Evolutionary conservation across 1,284 basidiomycete species (phyloP), one percentile per base, ranked within the genome.

Genomic region (Ustilago cynodontis): DNA sequence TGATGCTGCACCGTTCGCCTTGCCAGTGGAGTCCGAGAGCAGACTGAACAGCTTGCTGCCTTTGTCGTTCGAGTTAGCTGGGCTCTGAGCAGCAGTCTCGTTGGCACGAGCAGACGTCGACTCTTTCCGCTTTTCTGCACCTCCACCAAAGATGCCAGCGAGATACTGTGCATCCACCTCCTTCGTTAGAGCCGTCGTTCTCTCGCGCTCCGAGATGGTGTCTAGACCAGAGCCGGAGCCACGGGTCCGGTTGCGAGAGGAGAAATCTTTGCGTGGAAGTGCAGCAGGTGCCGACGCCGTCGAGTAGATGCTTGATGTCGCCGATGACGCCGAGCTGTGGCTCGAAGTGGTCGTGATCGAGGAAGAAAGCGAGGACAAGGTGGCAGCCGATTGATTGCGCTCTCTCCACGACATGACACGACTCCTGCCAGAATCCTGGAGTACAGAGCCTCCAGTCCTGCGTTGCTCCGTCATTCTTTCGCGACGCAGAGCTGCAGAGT

Each of bases 231-330:
- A 75, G 8, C 72, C 72, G 24, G 65, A 63, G 8, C 62, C 58
- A 7, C 66, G 59, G 9, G 66, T 71, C 11, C 68, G 54, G 26
- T 58, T 75, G 41, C 64, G 71, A 0, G 52, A 18, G 22, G 64
- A 69, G 33, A 70, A 60, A 56, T 78, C 76, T 28, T 74, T 74
- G 54, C 69, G 65, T 20, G 62, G 35, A 24, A 81, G 53, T 26
- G 75, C 78, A 31, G 79, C 78, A 11, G 79, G 79, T 18, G 79
- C 79, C 10, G 79, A 81, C 1, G 78, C 68, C 4, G 79, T 81
- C 49, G 77, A 79, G 47, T 77, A 79, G 65, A 79, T 71, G 63
- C 78, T 79, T 33, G 73, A 73, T 10, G 72, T 65, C 10, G 72
- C 74, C 11, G 79, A 81, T 6, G 68, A 65, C 18, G 59, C 13